Conservation (phyloP, 2,329 filamentous ascomycete species). For the Lachnellula cervina region DNA sequence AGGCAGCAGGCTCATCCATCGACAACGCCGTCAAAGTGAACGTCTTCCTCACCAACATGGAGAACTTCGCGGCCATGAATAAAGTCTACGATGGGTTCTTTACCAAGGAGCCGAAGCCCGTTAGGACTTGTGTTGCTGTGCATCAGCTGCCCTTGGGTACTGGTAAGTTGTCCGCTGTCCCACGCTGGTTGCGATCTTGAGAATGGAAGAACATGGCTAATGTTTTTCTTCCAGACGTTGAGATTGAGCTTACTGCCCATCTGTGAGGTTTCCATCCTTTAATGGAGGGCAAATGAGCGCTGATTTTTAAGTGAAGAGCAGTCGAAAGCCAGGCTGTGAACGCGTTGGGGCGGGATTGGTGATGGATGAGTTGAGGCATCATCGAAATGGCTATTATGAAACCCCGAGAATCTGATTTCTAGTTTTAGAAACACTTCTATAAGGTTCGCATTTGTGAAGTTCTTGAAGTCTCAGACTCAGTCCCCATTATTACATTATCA, state of each 20-base stretch:
- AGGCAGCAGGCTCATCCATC: conserved; percentile 54
- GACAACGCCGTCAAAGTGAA: conserved; percentile 63
- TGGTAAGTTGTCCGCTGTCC: neutral
- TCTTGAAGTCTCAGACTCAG: neutral
- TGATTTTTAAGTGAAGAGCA: neutral
- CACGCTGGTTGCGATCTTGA: neutral
- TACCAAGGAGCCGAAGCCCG: conserved; percentile 41
- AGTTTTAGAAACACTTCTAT: no score
- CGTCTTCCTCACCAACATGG: conserved; percentile 61
- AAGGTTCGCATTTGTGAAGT: neutral
- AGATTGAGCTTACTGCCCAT: conserved; percentile 48
- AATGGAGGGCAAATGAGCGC: neutral
- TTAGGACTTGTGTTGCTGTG: conserved; percentile 46
- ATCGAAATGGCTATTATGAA: neutral
- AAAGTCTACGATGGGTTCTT: conserved; percentile 50
- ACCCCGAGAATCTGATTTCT: no score
- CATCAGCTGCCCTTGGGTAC: conserved; percentile 45
- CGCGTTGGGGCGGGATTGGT: neutral
- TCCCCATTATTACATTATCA: neutral
- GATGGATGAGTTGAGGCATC: neutral
- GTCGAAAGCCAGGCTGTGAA: neutral
- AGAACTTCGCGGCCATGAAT: conserved; percentile 57
- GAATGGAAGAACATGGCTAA: neutral
- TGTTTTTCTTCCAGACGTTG: conserved; percentile 35
- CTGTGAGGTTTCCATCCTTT: conserved; percentile 22